Evolutionary conservation across 306 rosid genomes (phyloP).

Genomic region (Sesbania bispinosa): DNA sequence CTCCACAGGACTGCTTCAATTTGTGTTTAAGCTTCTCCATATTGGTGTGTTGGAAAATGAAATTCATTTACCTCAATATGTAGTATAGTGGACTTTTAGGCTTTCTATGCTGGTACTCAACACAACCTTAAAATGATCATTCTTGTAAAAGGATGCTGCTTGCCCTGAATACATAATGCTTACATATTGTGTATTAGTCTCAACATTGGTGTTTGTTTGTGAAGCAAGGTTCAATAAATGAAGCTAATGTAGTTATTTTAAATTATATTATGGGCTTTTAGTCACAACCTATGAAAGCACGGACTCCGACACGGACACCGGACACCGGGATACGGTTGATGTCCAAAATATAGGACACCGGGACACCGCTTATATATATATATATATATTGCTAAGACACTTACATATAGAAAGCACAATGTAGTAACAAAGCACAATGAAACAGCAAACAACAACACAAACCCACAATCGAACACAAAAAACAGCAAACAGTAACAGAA

Average conservation of each 20-base stretch:
- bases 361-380: too few species aligned
- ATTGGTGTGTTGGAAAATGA: constrained; percentile 48
- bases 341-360: too few species aligned
- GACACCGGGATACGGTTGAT: too few species aligned
- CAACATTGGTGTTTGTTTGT: constrained; percentile 42
- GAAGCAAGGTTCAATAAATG: constrained; percentile 45
- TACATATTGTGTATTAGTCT: constrained; percentile 48
- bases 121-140: constrained; percentile 41
- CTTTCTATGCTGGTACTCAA: constrained; percentile 41
- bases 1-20: constrained; percentile 31
- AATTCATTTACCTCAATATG: constrained; percentile 49
- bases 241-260: constrained; percentile 20
- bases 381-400: too few species aligned
- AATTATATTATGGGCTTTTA: not conserved
- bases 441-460: too few species aligned
- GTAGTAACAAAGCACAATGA: too few species aligned
- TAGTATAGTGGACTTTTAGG: constrained; percentile 41
- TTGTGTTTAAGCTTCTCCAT: constrained; percentile 40
- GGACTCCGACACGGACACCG: too few species aligned
- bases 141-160: constrained; percentile 50
- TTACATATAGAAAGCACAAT: too few species aligned
- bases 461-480: too few species aligned
- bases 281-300: not conserved
- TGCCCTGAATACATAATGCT: constrained; percentile 45
- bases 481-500: too few species aligned